Conservation (phyloP, 495 filamentous ascomycete species). For the Hypoxylon trugodes region DNA sequence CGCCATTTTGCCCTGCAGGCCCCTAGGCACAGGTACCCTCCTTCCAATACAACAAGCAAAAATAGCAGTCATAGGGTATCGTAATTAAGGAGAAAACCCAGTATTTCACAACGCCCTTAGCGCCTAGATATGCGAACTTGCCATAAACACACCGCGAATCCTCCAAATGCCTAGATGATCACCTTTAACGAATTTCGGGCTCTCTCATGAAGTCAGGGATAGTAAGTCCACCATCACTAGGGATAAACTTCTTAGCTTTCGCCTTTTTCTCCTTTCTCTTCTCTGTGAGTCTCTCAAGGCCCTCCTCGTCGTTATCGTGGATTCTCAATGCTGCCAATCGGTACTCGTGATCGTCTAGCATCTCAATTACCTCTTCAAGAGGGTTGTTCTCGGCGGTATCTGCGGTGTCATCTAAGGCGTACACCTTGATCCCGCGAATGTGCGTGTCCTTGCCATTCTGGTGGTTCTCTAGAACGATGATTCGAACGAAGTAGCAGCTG, state of each 20-base stretch:
- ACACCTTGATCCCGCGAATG: constrained; percentile 91
- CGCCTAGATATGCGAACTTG: not conserved
- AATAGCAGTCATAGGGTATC: constrained; percentile 27
- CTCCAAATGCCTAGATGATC: no score
- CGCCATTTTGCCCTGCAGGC: not conserved
- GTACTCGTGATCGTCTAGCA: constrained; percentile 37
- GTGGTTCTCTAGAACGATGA: constrained; percentile 91
- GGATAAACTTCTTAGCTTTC: constrained; percentile 36
- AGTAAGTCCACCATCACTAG: constrained; percentile 44
- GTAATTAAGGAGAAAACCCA: constrained; percentile 10
- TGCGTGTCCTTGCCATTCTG: constrained; percentile 99
- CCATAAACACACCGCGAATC: not conserved
- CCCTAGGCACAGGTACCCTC: not conserved
- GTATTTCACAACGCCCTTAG: constrained; percentile 30
- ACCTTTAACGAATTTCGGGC: constrained; percentile 52
- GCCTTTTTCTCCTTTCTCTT: constrained; percentile 29
- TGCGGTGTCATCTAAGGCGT: constrained; percentile 70
- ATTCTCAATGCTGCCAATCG: constrained; percentile 30
- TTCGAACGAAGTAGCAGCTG: constrained; percentile 84
- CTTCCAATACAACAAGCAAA: constrained; percentile 2
- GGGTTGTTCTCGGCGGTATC: constrained; percentile 42
- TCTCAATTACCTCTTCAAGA: constrained; percentile 42
- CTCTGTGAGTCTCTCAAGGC: constrained; percentile 14
- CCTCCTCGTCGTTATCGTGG: constrained; percentile 46
- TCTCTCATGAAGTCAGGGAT: constrained; percentile 56